Evolutionary conservation across 345 rosid species (phyloP), one percentile per base, ranked within the genome.

Genomic region (Syzygium jambos): DNA sequence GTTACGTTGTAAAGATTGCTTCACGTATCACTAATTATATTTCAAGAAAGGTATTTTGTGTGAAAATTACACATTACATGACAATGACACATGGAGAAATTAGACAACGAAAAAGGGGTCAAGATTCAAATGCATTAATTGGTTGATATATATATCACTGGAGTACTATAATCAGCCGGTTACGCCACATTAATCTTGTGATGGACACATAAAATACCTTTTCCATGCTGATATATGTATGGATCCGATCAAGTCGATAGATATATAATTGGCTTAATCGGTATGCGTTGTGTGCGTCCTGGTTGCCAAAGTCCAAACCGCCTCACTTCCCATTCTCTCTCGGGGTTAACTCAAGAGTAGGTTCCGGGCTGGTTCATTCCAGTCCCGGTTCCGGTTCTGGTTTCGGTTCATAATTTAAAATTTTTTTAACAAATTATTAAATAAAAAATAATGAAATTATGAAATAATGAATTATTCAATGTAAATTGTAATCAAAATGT

Each of bases 201-300:
- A 15, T 29, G 77, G 41, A 29, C 41, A 63, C 21, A 0, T 29
- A 15, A 63, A 63, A 29, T 15, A 3, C 4, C 34, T 63, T 15
- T 63, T 63, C 1, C 0, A 0, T 29, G 21, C 41, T 29, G 12
- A 29, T 15, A 16, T 65, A 30, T 3, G 43, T 0, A 63, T 6
- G 73, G 16, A 63, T 63, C 73, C 3, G 15, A 63, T 6, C 73
- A n/a, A 34, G 38, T 63, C 0, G 14, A 63, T n/a, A 30, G 73
- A n/a, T 3, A n/a, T n/a, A 63, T 11, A 21, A 65, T 7, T 21
- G 30, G 38, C 22, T 65, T 65, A 29, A 65, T 29, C 16, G 11
- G 41, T 17, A 34, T 2, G 4, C 17, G 23, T 16, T 34, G 10
- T 17, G 7, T 9, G 78, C 1, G 7, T 17, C 25, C 19, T 34